Conservation (phyloP, 345 rosid genomes). For the Salix koriyanagi region DNA sequence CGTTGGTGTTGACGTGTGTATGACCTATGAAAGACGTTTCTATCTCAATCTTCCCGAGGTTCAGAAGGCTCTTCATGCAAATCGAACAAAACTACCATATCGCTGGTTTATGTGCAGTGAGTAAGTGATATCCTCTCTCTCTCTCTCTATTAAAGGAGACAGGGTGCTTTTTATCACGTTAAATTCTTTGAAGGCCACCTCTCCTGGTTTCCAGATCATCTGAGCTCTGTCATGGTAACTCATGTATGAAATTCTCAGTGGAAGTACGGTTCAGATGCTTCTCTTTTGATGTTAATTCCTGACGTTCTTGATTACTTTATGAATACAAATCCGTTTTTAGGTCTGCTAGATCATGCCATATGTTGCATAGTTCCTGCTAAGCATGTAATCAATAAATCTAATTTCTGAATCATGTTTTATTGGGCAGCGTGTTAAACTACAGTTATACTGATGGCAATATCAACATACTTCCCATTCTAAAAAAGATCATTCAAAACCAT, state of each 20-base stretch:
- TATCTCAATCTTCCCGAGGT: constrained; percentile 86
- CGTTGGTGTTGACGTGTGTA: constrained; percentile 80
- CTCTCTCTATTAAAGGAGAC: neutral
- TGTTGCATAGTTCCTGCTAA: neutral
- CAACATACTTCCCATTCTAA: constrained; percentile 75
- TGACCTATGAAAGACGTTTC: constrained; percentile 55
- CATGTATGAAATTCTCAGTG: neutral
- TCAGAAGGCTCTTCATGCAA: constrained; percentile 88
- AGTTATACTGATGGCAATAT: constrained; percentile 48
- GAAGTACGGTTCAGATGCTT: neutral
- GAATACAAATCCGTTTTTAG: neutral
- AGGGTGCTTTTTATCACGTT: neutral
- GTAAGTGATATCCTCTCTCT: constrained; percentile 31
- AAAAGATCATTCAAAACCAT: constrained; percentile 48
- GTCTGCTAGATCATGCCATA: neutral
- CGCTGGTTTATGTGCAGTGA: constrained; percentile 78
- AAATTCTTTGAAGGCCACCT: neutral
- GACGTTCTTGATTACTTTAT: neutral
- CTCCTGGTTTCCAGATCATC: neutral
- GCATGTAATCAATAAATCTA: neutral
- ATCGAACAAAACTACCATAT: constrained; percentile 60
- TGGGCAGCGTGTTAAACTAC: constrained; percentile 54
- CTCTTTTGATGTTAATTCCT: neutral
- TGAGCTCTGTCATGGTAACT: neutral
- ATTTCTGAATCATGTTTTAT: constrained; percentile 8